A percentile compares a stretch with the other conserved stretches of the same genome.
phyloP scores from a whole-genome alignment of 257 asterid genomes.

The Nicotiana obtusifolia region DNA sequence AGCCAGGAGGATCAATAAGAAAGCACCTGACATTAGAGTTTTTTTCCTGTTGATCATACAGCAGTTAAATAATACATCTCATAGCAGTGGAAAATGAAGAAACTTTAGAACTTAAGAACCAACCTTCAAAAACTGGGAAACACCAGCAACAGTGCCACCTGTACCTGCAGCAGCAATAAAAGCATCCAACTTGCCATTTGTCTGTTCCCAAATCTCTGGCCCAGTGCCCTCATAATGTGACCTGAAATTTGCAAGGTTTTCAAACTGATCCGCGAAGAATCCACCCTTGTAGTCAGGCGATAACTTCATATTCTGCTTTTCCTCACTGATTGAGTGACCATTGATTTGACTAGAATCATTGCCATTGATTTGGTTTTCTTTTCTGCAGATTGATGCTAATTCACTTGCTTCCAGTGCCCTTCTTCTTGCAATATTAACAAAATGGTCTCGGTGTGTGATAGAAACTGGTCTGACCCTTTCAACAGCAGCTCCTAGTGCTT shows the following conservation, averaged over 20 bases:
- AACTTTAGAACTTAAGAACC: slow-evolving; percentile 10
- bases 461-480: slow-evolving; percentile 97
- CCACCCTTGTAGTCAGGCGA: slow-evolving; percentile 59
- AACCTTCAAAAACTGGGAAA: slow-evolving; percentile 82
- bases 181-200: slow-evolving; percentile 72
- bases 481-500: slow-evolving; percentile 93
- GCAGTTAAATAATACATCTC: slow-evolving; percentile 3
- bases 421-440: slow-evolving; percentile 88
- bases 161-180: slow-evolving; percentile 98
- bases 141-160: slow-evolving; percentile 93
- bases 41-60: slow-evolving; percentile 52
- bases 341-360: slow-evolving; percentile 21
- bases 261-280: slow-evolving; percentile 93
- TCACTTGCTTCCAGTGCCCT: slow-evolving; percentile 77
- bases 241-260: slow-evolving; percentile 86
- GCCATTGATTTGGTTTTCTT: slow-evolving; percentile 12
- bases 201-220: slow-evolving; percentile 91
- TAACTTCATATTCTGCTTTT: slow-evolving; percentile 24
- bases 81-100: not conserved
- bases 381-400: slow-evolving; percentile 35
- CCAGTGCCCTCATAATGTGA: slow-evolving; percentile 95
- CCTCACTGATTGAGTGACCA: slow-evolving; percentile 20
- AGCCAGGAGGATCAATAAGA: slow-evolving; percentile 92
- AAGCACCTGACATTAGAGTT: slow-evolving; percentile 60
- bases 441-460: slow-evolving; percentile 86